A percentile compares a stretch with the other conserved stretches of the same genome.
Evolutionary conservation across 192 early-diverging fungal species (phyloP).

Genomic region (Coemansia sp.): DNA sequence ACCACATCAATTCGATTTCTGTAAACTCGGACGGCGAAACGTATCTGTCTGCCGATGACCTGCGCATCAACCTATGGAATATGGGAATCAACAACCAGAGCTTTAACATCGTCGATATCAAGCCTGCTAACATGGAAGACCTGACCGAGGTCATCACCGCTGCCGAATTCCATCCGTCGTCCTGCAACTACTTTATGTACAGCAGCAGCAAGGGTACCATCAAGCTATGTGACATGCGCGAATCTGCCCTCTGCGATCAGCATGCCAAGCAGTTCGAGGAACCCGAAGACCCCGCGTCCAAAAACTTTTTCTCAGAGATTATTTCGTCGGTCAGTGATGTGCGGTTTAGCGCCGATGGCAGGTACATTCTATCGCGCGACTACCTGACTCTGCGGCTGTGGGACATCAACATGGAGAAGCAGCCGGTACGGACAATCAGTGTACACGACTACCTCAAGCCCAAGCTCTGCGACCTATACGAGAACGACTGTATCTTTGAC

Average conservation of each 20-base stretch:
- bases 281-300: constrained; percentile 88
- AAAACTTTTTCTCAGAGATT: constrained; percentile 99
- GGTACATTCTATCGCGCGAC: constrained; percentile 95
- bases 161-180: constrained; percentile 93
- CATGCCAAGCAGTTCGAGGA: constrained; percentile 95
- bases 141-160: constrained; percentile 98
- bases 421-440: constrained; percentile 91
- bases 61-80: constrained; percentile 99
- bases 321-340: constrained; percentile 98
- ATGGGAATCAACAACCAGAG: constrained; percentile 96
- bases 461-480: constrained; percentile 98
- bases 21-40: constrained; percentile 99
- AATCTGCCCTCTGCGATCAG: constrained; percentile 90
- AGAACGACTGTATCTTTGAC: constrained; percentile 99
- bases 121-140: constrained; percentile 99
- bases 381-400: constrained; percentile 97
- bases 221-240: constrained; percentile 96
- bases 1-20: constrained; percentile 99
- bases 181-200: constrained; percentile 98
- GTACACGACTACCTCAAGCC: constrained; percentile 94
- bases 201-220: constrained; percentile 98
- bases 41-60: constrained; percentile 95
- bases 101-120: constrained; percentile 99
- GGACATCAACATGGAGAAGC: constrained; percentile 97
- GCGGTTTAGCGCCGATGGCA: constrained; percentile 94